Evolutionary conservation across 2,329 filamentous ascomycete species (phyloP).

Genomic region (Trichothecium sympodiale): DNA sequence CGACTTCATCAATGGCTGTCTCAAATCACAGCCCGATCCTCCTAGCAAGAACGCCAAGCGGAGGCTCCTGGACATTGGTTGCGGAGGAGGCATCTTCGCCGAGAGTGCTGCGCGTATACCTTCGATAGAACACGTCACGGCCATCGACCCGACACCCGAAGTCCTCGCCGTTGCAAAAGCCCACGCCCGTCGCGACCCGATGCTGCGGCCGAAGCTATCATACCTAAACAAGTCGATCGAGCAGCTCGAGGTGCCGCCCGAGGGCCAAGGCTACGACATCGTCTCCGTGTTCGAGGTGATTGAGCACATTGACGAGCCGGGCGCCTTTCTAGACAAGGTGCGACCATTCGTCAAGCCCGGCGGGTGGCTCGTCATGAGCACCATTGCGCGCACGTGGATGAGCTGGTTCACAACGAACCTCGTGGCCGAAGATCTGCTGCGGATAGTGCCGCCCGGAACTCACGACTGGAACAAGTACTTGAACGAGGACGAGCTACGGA

Average conservation of each 20-base stretch:
- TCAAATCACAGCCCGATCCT: conserved; percentile 36
- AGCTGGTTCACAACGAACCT: conserved; percentile 91
- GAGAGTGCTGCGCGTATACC: conserved; percentile 68
- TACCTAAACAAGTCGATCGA: conserved; percentile 76
- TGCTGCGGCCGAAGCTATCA: conserved; percentile 48
- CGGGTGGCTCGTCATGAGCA: conserved; percentile 86
- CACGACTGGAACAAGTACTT: conserved; percentile 97
- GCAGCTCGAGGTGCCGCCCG: conserved; percentile 37
- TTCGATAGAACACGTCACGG: conserved; percentile 53
- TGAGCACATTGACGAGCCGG: conserved; percentile 75
- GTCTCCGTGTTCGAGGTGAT: conserved; percentile 89
- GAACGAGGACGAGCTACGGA: conserved; percentile 66
- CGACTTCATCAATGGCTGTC: conserved; percentile 74
- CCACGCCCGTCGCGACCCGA: conserved; percentile 66
- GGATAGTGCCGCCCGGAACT: conserved; percentile 83
- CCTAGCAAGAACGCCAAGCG: conserved; percentile 6
- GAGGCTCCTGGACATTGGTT: conserved; percentile 80
- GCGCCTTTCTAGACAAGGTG: conserved; percentile 60
- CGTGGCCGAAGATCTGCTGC: conserved; percentile 75
- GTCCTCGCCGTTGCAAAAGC: conserved; percentile 65
- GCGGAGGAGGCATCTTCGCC: conserved; percentile 92
- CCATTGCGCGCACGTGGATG: conserved; percentile 79
- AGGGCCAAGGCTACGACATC: conserved; percentile 54
- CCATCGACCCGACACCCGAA: conserved; percentile 65
- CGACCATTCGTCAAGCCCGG: conserved; percentile 73